phyloP scores from a whole-genome alignment of 768 basidiomycete species.

The Mycena pura region DNA sequence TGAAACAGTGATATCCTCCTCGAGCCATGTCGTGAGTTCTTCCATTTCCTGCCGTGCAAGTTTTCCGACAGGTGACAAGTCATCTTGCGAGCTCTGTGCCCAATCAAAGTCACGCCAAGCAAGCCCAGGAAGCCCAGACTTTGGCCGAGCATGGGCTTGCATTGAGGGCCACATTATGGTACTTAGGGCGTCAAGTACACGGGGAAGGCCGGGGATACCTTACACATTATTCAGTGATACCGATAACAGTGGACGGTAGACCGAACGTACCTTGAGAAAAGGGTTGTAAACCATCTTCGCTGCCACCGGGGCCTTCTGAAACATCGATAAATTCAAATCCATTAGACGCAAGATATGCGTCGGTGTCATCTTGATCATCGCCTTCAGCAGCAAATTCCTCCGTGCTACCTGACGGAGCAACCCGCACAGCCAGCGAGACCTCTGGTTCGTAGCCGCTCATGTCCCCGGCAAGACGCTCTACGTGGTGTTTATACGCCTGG shows the following conservation, averaged over 20 bases:
- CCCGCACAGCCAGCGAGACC: conserved; percentile 71
- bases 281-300: conserved; percentile 21
- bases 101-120: conserved; percentile 45
- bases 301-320: conserved; percentile 27
- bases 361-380: conserved; percentile 50
- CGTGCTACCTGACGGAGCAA: conserved; percentile 37
- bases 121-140: conserved; percentile 23
- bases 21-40: conserved; percentile 67
- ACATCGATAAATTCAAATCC: conserved; percentile 84
- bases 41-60: conserved; percentile 52
- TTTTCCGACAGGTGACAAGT: conserved; percentile 36
- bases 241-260: not conserved
- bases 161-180: conserved; percentile 92
- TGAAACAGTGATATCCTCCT: conserved; percentile 51
- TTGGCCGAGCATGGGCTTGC: conserved; percentile 45
- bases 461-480: conserved; percentile 54
- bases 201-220: conserved; percentile 63
- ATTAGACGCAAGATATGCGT: conserved; percentile 68
- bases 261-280: conserved; percentile 31
- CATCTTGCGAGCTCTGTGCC: conserved; percentile 49
- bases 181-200: conserved; percentile 80
- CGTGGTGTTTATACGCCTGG: conserved; percentile 66
- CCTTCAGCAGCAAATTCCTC: conserved; percentile 27
- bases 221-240: not conserved
- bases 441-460: conserved; percentile 66